phyloP scores from a whole-genome alignment of 2,329 filamentous ascomycete genomes.

The Fusarium oligoseptatum region DNA sequence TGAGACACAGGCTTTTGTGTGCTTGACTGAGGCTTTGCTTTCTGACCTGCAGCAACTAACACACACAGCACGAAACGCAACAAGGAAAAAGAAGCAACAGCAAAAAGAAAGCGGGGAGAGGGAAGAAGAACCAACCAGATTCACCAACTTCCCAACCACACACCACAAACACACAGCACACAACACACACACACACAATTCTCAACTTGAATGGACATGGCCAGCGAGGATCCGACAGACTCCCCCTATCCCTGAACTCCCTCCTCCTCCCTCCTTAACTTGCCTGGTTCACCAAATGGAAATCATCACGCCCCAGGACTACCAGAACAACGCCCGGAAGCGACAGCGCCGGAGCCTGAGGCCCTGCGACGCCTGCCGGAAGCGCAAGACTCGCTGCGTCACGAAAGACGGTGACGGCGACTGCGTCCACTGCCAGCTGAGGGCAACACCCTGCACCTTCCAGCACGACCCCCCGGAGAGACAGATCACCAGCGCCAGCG shows the following conservation, averaged over 20 bases:
- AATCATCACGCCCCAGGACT: conserved; percentile 50
- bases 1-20: not conserved
- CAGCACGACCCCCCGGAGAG: conserved; percentile 48
- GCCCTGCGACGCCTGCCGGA: conserved; percentile 52
- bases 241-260: conserved; percentile 6
- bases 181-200: not conserved
- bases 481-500: conserved; percentile 37
- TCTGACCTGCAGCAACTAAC: not conserved
- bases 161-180: not conserved
- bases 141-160: not conserved
- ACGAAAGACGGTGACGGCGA: conserved; percentile 47
- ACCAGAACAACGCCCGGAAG: conserved; percentile 47
- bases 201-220: not conserved
- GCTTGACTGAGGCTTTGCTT: not conserved
- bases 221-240: not conserved
- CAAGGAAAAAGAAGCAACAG: not conserved
- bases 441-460: conserved; percentile 47
- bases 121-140: not conserved
- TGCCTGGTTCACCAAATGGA: conserved; percentile 43
- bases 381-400: conserved; percentile 52
- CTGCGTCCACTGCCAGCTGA: conserved; percentile 48
- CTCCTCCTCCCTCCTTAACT: not conserved
- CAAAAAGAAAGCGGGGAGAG: not conserved
- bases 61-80: conserved; percentile 14
- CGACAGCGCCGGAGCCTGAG: conserved; percentile 47